phyloP scores from a whole-genome alignment of 2,329 filamentous ascomycete species.

The Thermomyces lanuginosus region DNA sequence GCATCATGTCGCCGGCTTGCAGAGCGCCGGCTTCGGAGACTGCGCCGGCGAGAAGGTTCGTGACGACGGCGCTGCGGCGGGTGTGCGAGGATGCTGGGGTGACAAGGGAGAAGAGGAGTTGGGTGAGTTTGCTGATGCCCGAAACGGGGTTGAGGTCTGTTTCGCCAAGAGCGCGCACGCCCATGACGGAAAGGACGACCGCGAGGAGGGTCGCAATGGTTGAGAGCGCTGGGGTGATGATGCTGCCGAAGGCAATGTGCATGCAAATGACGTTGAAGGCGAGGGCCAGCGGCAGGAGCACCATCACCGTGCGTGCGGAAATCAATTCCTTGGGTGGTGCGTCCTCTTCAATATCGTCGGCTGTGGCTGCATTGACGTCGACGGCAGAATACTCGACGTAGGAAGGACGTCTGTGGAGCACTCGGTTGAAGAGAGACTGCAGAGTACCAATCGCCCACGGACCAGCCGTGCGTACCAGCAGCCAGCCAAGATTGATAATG shows the following conservation, averaged over 20 bases:
- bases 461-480: slow-evolving; percentile 47
- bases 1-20: slow-evolving; percentile 90
- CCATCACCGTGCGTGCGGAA: slow-evolving; percentile 49
- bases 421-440: slow-evolving; percentile 16
- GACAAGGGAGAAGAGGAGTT: slow-evolving; percentile 84
- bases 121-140: slow-evolving; percentile 89
- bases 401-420: slow-evolving; percentile 10
- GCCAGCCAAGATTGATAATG: slow-evolving; percentile 68
- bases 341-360: slow-evolving; percentile 31
- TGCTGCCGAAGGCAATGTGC: slow-evolving; percentile 62
- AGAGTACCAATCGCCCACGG: slow-evolving; percentile 18
- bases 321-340: slow-evolving; percentile 74
- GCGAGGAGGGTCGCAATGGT: slow-evolving; percentile 70
- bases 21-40: slow-evolving; percentile 72
- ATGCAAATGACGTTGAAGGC: slow-evolving; percentile 66
- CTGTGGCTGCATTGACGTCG: slow-evolving; percentile 8
- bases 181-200: slow-evolving; percentile 50
- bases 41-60: slow-evolving; percentile 86
- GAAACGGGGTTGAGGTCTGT: slow-evolving; percentile 94
- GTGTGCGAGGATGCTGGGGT: slow-evolving; percentile 67
- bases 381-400: slow-evolving; percentile 19
- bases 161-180: slow-evolving; percentile 51
- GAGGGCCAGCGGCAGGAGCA: slow-evolving; percentile 64
- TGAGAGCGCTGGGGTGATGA: slow-evolving; percentile 64
- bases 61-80: slow-evolving; percentile 65